Percentiles rank a stretch among this genome's conserved stretches.
phyloP scores from a whole-genome alignment of 768 basidiomycete species.

The Hypholoma fasciculare region DNA sequence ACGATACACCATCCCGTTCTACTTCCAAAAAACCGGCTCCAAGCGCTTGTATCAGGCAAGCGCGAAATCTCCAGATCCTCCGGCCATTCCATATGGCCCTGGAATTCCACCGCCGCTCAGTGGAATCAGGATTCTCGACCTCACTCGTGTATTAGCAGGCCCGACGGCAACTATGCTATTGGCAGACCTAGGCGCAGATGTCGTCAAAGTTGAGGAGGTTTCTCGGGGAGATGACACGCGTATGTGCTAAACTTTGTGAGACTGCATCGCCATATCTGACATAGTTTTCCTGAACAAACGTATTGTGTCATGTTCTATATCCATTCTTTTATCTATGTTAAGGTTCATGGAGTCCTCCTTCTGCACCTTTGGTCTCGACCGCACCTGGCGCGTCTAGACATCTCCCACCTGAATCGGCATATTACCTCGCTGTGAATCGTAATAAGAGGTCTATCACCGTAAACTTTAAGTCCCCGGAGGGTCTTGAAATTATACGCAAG shows the following conservation, averaged over 20 bases:
- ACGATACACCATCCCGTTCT: neutral
- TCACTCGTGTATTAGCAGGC: constrained; percentile 90
- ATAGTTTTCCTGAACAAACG: neutral
- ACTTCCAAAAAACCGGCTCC: neutral
- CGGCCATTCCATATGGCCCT: constrained; percentile 30
- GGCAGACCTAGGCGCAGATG: constrained; percentile 91
- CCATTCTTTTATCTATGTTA: constrained; percentile 5
- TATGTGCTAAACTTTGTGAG: constrained; percentile 28
- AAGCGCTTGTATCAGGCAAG: constrained; percentile 19
- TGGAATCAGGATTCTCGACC: constrained; percentile 82
- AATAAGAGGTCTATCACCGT: constrained; percentile 90
- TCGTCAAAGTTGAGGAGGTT: constrained; percentile 88
- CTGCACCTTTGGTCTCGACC: constrained; percentile 47
- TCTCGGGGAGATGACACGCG: constrained; percentile 88
- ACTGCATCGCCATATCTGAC: neutral
- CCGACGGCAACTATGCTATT: constrained; percentile 92
- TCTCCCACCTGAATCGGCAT: constrained; percentile 88
- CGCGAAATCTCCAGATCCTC: constrained; percentile 11
- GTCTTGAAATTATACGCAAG: constrained; percentile 70
- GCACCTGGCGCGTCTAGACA: constrained; percentile 56
- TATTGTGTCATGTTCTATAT: neutral
- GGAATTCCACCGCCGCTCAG: constrained; percentile 79
- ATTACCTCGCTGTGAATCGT: constrained; percentile 87
- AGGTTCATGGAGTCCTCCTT: constrained; percentile 72
- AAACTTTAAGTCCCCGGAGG: constrained; percentile 80